These are phyloP conservation scores for Ogataea naganishii DNA, from an alignment of 805 yeast genomes.

Conservation along the genomic window DNA sequence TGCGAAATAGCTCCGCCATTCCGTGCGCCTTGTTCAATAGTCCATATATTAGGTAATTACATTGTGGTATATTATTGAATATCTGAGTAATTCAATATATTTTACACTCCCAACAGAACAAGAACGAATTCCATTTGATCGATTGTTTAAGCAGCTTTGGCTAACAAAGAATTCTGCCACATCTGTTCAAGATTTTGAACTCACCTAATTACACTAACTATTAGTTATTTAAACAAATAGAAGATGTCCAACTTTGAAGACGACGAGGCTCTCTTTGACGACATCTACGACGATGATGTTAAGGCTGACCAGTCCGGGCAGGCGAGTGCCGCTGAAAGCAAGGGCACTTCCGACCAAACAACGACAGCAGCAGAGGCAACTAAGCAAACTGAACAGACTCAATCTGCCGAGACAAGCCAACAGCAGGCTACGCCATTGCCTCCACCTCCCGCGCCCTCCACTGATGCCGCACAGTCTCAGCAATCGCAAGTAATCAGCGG, in stretches of 20 bases:
- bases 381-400: constrained; percentile 3
- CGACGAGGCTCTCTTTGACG: constrained; percentile 92
- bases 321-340: constrained; percentile 8
- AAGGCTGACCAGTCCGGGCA: constrained; percentile 13
- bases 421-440: constrained; percentile 5
- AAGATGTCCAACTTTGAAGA: constrained; percentile 68
- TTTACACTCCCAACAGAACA: no score
- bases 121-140: no score
- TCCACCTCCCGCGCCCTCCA: constrained; percentile 11
- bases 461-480: constrained; percentile 4
- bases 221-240: no score
- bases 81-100: no score
- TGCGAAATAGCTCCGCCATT: no score
- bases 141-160: no score
- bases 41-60: no score
- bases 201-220: no score
- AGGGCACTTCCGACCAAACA: constrained; percentile 5
- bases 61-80: no score
- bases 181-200: no score
- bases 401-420: constrained; percentile 1
- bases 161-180: no score
- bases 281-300: constrained; percentile 49
- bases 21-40: no score
- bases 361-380: constrained; percentile 3
- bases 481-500: constrained; percentile 27